Evolutionary conservation across 2,329 filamentous ascomycete species (phyloP).

Genomic region (Hypoxylon sp.): DNA sequence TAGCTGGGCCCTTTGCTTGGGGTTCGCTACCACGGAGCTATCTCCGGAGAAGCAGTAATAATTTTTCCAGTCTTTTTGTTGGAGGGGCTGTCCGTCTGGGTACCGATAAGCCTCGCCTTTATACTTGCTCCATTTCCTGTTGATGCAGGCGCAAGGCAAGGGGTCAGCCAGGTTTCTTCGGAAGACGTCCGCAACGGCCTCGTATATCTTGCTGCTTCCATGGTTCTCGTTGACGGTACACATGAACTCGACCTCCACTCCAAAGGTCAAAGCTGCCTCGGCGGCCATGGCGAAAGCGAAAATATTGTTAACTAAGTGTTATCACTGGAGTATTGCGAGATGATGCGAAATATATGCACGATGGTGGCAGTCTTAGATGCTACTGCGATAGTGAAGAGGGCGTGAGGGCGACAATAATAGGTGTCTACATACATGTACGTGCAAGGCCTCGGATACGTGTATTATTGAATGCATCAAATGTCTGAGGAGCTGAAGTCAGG

Average conservation of each 20-base stretch:
- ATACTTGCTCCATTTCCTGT: conserved; percentile 20
- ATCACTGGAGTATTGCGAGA: background rate
- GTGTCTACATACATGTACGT: background rate
- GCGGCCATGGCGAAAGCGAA: conserved; percentile 17
- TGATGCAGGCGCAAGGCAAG: conserved; percentile 21
- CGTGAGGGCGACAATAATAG: background rate
- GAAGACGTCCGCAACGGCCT: conserved; percentile 22
- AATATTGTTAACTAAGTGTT: conserved; percentile 1
- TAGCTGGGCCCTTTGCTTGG: background rate
- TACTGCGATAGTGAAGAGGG: background rate
- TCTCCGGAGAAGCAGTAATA: conserved; percentile 23
- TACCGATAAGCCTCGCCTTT: conserved; percentile 16
- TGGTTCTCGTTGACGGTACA: background rate
- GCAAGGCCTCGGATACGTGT: background rate
- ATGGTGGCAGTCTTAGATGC: background rate
- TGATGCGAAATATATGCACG: conserved; percentile 3
- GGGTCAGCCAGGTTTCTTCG: conserved; percentile 7
- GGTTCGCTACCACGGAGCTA: conserved; percentile 1
- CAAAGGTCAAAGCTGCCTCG: conserved; percentile 12
- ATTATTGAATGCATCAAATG: no score
- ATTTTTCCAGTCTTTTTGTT: conserved; percentile 15
- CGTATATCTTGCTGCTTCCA: conserved; percentile 1
- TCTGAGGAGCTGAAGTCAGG: background rate
- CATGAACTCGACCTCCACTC: conserved; percentile 20
- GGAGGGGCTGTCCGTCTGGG: conserved; percentile 9